Base-by-base conservation (phyloP, 208 protist genomes). In the Kentomonas sorsogonicus region DNA sequence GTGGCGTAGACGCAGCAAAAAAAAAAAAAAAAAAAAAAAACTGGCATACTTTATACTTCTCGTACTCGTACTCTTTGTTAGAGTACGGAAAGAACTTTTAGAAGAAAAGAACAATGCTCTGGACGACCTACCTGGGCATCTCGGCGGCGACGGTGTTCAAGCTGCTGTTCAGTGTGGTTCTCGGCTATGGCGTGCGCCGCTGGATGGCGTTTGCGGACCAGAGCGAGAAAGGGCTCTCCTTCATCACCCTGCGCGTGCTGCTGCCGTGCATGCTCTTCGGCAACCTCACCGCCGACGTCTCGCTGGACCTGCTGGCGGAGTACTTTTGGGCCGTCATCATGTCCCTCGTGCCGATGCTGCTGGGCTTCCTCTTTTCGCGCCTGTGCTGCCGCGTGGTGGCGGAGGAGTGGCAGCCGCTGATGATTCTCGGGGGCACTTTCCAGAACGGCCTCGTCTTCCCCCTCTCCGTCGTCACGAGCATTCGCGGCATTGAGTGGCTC, bases 301-400 rank as follows among this genome's bases (percentile, higher is more conserved):
- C 68, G 13, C 61, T 64, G 22, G 46, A 53, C 10, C 51, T 74
- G 54, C 43, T 81, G 38, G n/a, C 47, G 15, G 60, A 62, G 36
- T 81, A 77, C 30, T 81, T 70, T 45, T 76, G 67, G 70, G 74
- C 69, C 2, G 60, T 69, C 20, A 63, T 81, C 40, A 51, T 81
- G 46, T 74, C 74, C n/a, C 57, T 81, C 26, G 46, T 81, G 36
- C 69, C 74, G n/a, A 69, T 72, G 57, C 1, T 81, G 0, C 51
- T 81, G 22, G 74, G 74, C 18, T 40, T 54, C 18, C 23, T 57
- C 7, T 48, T 64, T 3, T 59, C 74, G 2, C 13, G 67, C 25
- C 15, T 39, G 40, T 53, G 65, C 40, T 47, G 40, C 9, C 29
- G 30, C 5, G 51, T 66, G 18, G 45, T 76, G 18, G 39, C 56